Conservation (phyloP, 805 yeast genomes). For the Cyberlindnera veronae region DNA sequence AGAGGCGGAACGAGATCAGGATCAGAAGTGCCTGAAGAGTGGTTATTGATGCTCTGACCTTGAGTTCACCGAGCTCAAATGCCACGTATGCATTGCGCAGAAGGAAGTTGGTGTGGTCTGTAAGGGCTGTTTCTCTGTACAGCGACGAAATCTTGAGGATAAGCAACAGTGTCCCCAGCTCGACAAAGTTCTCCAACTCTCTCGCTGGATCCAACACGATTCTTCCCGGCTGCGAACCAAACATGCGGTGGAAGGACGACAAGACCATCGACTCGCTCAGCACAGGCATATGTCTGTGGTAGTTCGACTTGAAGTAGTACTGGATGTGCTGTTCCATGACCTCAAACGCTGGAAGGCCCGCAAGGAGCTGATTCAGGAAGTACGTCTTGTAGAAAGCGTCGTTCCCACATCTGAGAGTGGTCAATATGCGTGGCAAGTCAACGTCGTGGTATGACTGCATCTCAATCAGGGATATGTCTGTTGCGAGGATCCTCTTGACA, state of each 20-base stretch:
- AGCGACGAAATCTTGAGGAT: constrained; percentile 19
- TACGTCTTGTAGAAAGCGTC: constrained; percentile 10
- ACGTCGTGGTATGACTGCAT: constrained; percentile 12
- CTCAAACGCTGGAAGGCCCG: constrained; percentile 10
- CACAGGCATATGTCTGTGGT: constrained; percentile 16
- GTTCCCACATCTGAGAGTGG: constrained; percentile 11
- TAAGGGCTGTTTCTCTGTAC: constrained; percentile 11
- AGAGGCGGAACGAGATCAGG: constrained; percentile 18
- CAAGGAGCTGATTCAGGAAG: constrained; percentile 10
- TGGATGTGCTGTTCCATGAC: constrained; percentile 13
- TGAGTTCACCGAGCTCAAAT: constrained; percentile 20
- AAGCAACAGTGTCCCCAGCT: constrained; percentile 14
- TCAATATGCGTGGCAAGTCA: constrained; percentile 10
- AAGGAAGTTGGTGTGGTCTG: constrained; percentile 11
- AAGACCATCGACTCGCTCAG: constrained; percentile 6
- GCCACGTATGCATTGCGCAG: constrained; percentile 18
- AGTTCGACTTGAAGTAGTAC: constrained; percentile 16
- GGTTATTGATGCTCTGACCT: constrained; percentile 18
- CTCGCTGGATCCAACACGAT: constrained; percentile 13
- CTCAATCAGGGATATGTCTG: constrained; percentile 6
- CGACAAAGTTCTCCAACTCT: constrained; percentile 17
- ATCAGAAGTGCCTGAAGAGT: constrained; percentile 19
- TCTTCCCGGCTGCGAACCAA: constrained; percentile 3
- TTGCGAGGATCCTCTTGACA: constrained; percentile 9
- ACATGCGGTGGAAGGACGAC: constrained; percentile 12